These are phyloP conservation scores for Fusarium acutatum DNA, from an alignment of 2,329 filamentous ascomycete genomes.

Conservation along the genomic window DNA sequence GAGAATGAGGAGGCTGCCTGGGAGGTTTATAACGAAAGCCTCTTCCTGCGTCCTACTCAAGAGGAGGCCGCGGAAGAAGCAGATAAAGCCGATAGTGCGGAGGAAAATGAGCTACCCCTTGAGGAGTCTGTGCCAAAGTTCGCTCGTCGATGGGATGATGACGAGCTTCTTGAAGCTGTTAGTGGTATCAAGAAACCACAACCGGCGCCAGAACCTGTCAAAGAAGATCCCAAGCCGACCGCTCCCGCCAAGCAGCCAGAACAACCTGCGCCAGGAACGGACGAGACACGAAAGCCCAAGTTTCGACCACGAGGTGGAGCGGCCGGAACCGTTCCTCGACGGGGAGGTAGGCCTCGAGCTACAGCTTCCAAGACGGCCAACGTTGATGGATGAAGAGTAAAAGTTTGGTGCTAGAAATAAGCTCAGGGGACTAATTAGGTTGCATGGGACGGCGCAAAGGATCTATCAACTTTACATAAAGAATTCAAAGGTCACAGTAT, in stretches of 20 bases:
- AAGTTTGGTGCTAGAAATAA: neutral
- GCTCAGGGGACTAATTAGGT: neutral
- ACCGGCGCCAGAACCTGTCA: conserved; percentile 41
- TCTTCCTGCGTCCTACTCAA: conserved; percentile 55
- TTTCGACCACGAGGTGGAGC: conserved; percentile 40
- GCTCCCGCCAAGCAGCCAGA: conserved; percentile 25
- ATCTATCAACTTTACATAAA: conserved; percentile 3
- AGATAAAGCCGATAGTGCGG: conserved; percentile 28
- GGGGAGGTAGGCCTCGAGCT: conserved; percentile 42
- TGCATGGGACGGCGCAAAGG: conserved; percentile 39
- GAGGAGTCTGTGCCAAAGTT: conserved; percentile 51
- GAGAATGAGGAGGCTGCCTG: conserved; percentile 81
- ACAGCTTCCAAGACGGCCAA: conserved; percentile 32
- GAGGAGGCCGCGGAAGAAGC: conserved; percentile 22
- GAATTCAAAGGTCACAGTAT: neutral
- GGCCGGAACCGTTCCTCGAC: conserved; percentile 34
- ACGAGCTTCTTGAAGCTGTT: conserved; percentile 56
- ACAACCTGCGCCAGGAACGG: conserved; percentile 25
- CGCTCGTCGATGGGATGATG: conserved; percentile 54
- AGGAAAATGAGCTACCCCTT: conserved; percentile 36
- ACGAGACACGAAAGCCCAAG: conserved; percentile 43
- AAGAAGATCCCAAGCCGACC: conserved; percentile 41
- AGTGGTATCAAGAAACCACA: conserved; percentile 54
- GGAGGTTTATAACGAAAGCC: conserved; percentile 76
- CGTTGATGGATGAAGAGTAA: neutral